Evolutionary conservation across 768 basidiomycete species (phyloP), one percentile per base, ranked within the genome.

Genomic region (Tulasnella sp.): DNA sequence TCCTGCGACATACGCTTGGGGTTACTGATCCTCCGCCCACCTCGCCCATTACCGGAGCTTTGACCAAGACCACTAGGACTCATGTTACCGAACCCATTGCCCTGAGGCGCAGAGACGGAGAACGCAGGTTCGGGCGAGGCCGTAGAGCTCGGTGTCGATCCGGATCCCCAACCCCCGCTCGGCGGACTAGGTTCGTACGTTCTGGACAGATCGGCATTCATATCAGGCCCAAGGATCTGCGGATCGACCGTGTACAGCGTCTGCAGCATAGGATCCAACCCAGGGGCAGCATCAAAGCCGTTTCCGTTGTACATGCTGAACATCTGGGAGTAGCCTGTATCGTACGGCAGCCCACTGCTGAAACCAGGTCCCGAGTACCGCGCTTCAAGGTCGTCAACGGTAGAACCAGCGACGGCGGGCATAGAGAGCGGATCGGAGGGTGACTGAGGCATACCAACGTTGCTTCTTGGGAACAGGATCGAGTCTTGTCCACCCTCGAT

Each of bases 171-270:
- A 6, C 78, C 83, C 66, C 88, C 86, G 67, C 86, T 88, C 14
- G 83, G 84, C 5, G 88, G 86, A 67, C 83, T 89, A 41, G 81
- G 72, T 65, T 83, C 84, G 71, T 79, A 80, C 27, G 61, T 72
- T 73, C 40, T 74, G 69, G 64, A 75, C 75, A 9, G 72, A 67
- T 59, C 68, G 65, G 34, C 72, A 71, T 49, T 62, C 57, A 43
- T 73, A 71, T 40, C 37, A 71, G 67, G n/a, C 73, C 62, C 51
- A 66, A 77, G 69, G 41, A 94, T 86, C 70, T 94, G 89, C n/a
- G 93, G 93, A 71, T 97, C 89, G 59, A 97, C 86, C 51, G 69
- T 69, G 63, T 65, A 71, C 27, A 49, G 19, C 19, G 57, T 50
- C 21, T 52, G 46, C 31, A 57, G 25, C 31, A 35, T 45, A 12